phyloP scores from a whole-genome alignment of 2,329 filamentous ascomycete genomes.

The Neospermospora avenae region DNA sequence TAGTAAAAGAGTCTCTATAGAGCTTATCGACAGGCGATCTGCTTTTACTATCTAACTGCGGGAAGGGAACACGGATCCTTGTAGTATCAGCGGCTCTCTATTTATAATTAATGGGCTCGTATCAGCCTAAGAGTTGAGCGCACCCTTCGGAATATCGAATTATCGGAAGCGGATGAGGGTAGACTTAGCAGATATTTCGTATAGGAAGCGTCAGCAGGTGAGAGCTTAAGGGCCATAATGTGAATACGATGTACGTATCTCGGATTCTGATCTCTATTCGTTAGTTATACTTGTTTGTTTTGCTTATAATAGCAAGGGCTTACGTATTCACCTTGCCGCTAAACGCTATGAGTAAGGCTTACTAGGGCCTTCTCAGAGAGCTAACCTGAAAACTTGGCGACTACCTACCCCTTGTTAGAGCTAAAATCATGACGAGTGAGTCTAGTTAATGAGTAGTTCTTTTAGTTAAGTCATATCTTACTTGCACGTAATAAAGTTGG shows the following conservation, averaged over 20 bases:
- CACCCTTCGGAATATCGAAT: not conserved
- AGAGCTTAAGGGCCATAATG: not conserved
- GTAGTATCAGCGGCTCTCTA: not conserved
- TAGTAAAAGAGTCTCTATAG: not conserved
- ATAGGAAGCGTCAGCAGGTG: not conserved
- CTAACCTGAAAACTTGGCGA: no score
- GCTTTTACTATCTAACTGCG: not conserved
- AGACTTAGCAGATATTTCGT: not conserved
- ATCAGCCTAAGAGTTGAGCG: not conserved
- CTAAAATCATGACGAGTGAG: no score
- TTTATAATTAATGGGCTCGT: not conserved
- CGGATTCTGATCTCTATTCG: not conserved
- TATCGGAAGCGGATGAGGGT: not conserved
- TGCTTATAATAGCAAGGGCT: no score
- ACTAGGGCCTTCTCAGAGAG: no score
- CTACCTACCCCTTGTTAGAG: no score
- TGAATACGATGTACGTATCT: not conserved
- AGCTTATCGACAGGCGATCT: not conserved
- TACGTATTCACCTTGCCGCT: no score
- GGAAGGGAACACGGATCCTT: not conserved
- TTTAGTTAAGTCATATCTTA: no score
- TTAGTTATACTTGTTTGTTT: no score
- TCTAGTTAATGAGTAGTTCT: no score
- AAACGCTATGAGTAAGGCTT: no score
- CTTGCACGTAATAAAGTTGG: no score